Evolutionary conservation across 176 grass and related monocot species (phyloP).

Genomic region (Urochloa ruziziensis): DNA sequence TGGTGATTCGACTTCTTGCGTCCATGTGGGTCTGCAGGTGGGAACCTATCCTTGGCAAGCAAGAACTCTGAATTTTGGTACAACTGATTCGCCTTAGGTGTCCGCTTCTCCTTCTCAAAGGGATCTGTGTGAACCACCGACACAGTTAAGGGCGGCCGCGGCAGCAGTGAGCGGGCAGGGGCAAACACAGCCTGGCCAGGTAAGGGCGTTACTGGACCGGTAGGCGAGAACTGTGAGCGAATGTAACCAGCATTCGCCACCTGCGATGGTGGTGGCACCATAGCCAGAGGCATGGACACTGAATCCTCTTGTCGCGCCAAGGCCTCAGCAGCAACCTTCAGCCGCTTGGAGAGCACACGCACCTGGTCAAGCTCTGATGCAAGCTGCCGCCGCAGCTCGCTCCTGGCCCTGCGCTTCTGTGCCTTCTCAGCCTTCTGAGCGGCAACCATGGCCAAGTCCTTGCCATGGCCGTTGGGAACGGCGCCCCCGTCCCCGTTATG

Average conservation of each 20-base stretch:
- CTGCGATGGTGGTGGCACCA: background rate
- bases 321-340: conserved; percentile 44
- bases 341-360: conserved; percentile 55
- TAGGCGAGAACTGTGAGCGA: conserved; percentile 55
- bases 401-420: conserved; percentile 49
- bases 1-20: conserved; percentile 62
- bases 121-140: conserved; percentile 47
- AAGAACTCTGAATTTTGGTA: conserved; percentile 85
- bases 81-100: conserved; percentile 74
- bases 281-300: background rate
- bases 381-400: conserved; percentile 62
- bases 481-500: conserved; percentile 20
- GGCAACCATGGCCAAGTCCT: background rate
- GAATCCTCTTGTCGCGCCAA: conserved; percentile 22
- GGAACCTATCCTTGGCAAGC: conserved; percentile 84
- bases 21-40: conserved; percentile 51
- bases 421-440: conserved; percentile 21
- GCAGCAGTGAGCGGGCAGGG: background rate
- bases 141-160: conserved; percentile 47
- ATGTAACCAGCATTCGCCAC: conserved; percentile 34
- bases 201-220: conserved; percentile 29
- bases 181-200: background rate
- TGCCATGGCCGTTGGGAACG: conserved; percentile 46
- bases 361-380: conserved; percentile 72
- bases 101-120: conserved; percentile 85